Evolutionary conservation across 331 rosid genomes (phyloP).

Genomic region (Cucumis variabilis): DNA sequence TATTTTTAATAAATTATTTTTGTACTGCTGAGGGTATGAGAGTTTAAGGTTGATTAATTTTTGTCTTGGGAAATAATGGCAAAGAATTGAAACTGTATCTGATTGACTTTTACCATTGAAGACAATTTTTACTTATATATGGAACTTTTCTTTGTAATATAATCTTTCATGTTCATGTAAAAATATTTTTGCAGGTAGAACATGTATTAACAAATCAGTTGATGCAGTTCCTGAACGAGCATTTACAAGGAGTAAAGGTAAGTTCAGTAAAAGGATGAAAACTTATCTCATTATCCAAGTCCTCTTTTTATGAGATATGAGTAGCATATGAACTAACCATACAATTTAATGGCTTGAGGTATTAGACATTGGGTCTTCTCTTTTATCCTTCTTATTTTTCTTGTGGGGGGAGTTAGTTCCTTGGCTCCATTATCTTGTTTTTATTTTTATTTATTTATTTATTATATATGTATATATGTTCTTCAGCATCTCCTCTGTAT

Average conservation of each 20-base stretch:
- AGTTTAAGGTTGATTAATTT: slow-evolving; percentile 14
- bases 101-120: background rate
- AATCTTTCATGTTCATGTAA: slow-evolving; percentile 31
- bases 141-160: slow-evolving; percentile 16
- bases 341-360: background rate
- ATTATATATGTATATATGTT: too few species aligned
- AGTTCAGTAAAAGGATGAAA: slow-evolving; percentile 22
- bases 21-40: background rate
- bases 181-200: slow-evolving; percentile 75
- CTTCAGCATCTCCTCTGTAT: background rate
- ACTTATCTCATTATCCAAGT: slow-evolving; percentile 9
- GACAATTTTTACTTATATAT: background rate
- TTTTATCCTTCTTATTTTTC: too few species aligned
- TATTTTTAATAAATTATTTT: background rate
- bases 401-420: background rate
- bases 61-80: background rate
- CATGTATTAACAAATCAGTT: slow-evolving; percentile 87
- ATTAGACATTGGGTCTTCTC: background rate
- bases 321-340: background rate
- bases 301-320: slow-evolving; percentile 16
- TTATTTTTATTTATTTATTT: too few species aligned
- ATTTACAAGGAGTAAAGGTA: slow-evolving; percentile 86
- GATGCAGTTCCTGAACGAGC: slow-evolving; percentile 73
- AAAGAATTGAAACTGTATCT: background rate
- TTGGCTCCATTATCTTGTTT: background rate